Base-by-base conservation (phyloP, 2,329 filamentous ascomycete genomes). In the Emmonsiellopsis sp. region DNA sequence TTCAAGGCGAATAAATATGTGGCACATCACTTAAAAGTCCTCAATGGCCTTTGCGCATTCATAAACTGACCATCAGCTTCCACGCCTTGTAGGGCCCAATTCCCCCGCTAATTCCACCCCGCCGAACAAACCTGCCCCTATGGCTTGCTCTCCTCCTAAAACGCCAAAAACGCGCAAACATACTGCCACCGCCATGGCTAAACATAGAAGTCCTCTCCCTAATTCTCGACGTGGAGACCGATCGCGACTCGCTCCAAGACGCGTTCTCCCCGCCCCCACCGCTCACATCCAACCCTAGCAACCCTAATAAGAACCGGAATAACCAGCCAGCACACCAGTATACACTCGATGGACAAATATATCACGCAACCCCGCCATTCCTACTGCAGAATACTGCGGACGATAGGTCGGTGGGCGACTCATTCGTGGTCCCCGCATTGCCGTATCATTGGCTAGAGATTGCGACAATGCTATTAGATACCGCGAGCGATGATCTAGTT, bases 361-460 rank as follows among this genome's bases (percentile, higher is more conserved):
- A 74, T 55, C 71, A 64, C 50, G 56, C 67, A 0, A 82, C 84
- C 0, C 82, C 91, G 3, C 92, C 92, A 0, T 96, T 96, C 66
- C 72, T 94, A 1, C 81, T 83, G 1, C 84, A 85, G 13, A 89
- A 86, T 58, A 90, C 86, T 0, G 82, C 85, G 16, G 76, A 81
- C 46, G 55, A 56, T 37, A 53, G 50, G 5, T 35, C 42, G 31
- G 44, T 31, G 3, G 41, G 38, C 11, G 45, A 53, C 9, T 20
- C n/a, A 8, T 50, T 51, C 8, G 30, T 7, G 13, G 5, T 1
- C 43, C 55, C 41, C 31, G 81, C 86, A 1, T 75, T 98, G 34
- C 93, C 93, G 0, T 97, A 95, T 67, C 92, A 97, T 73, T 98
- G 92, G 91, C 80, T 95, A 42, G 93, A 97, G 71, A 74, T 97